Evolutionary conservation across 164 flowering plant genomes (phyloP).

Genomic region (Brasenia schreberi): DNA sequence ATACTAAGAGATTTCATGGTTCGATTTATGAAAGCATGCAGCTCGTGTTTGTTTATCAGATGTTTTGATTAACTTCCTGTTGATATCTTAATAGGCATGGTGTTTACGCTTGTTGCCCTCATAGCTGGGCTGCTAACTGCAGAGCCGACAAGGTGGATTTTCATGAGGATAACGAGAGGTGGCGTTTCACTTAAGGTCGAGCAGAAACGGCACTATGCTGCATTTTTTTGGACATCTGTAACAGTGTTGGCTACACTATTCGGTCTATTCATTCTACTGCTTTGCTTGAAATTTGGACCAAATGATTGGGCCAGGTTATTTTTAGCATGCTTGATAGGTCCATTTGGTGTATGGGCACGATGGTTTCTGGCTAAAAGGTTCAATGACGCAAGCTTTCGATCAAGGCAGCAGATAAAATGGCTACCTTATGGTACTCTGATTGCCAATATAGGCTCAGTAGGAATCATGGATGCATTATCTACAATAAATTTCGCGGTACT

Average conservation of each 20-base stretch:
- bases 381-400: conserved; percentile 77
- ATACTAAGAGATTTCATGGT: not conserved
- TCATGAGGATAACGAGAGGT: conserved; percentile 2
- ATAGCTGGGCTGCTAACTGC: conserved; percentile 66
- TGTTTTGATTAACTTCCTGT: not conserved
- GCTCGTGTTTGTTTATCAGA: too few species aligned
- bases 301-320: conserved; percentile 40
- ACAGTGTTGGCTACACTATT: conserved; percentile 25
- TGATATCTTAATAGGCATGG: conserved; percentile 36
- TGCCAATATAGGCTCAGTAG: conserved; percentile 76
- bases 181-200: conserved; percentile 8
- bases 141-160: conserved; percentile 37
- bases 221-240: conserved; percentile 11
- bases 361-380: conserved; percentile 65
- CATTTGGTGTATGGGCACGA: conserved; percentile 83
- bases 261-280: conserved; percentile 27
- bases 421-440: conserved; percentile 78
- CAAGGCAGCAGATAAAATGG: conserved; percentile 43
- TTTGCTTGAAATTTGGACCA: conserved; percentile 27
- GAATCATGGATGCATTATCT: conserved; percentile 73
- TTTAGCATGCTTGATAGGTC: conserved; percentile 79
- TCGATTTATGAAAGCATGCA: too few species aligned
- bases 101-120: conserved; percentile 50
- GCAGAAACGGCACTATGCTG: conserved; percentile 18
- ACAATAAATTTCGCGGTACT: conserved; percentile 48